Evolutionary conservation across 2,329 filamentous ascomycete species (phyloP), one percentile per base, ranked within the genome.

Genomic region (Passalora sequoiae): DNA sequence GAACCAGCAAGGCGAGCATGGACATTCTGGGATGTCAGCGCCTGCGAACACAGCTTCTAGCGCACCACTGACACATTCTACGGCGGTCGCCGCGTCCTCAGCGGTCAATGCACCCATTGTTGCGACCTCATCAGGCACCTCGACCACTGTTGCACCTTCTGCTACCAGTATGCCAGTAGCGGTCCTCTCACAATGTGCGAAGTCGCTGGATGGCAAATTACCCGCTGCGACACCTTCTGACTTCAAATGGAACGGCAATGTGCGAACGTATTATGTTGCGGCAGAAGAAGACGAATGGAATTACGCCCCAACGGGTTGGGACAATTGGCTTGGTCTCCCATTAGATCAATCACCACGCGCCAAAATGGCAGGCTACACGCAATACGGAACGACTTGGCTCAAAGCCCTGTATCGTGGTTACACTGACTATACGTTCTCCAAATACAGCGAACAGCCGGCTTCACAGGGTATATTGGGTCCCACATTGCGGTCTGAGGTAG

Each of bases 341-440:
- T 33, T 58, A 15, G 43, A 49, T 24, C 20, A 48, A 28, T 56
- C 51, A 3, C 48, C 48, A 12, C 44, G 53, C 24, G 51, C 49
- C 17, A 28, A 47, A 9, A 13, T 25, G 28, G 37, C 56, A 38
- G 30, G 49, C 38, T 16, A 40, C 29, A 32, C 47, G 33, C n/a
- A n/a, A n/a, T 49, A 42, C 21, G 53, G 52, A 12, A 55, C 55
- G 3, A 61, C 45, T 8, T 63, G 47, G 45, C 43, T 54, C 7
- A 63, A 63, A 36, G 60, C 58, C 4, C 41, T 60, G 6, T 60
- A 62, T 42, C 51, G 55, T n/a, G 60, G 59, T 6, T 62, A 63
- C 44, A 63, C 60, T 6, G 59, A 60, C 27, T 33, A 41, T 7
- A 49, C 43, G n/a, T 61, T 62, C 44, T 50, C 35, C 3, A 37